Base-by-base conservation (phyloP, 768 basidiomycete genomes). In the Baorangia bicolor region DNA sequence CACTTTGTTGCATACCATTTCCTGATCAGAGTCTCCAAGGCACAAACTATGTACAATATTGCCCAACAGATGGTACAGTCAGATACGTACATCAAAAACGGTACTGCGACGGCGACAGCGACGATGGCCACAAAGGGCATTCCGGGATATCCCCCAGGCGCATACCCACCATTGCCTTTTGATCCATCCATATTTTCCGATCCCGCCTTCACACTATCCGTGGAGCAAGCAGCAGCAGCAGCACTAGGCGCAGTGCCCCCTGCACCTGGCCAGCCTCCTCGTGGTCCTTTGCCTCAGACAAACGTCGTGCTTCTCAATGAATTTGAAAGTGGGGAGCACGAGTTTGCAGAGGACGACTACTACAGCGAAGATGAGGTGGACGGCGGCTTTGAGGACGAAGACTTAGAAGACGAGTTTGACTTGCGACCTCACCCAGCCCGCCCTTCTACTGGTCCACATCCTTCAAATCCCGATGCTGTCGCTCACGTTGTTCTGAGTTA, bases 21-120 rank as follows among this genome's bases (percentile, higher is more conserved):
- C 51, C 67, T 74, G 71, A 74, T 66, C 59, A 67, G 59, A 64
- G 65, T 60, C 43, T 63, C 67, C 52, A 77, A 84, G 76, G 79
- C 82, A 53, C 77, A 81, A 72, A 81, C 82, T 9, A 84, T 87
- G 83, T 84, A 85, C 64, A 77, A 83, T 49, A 81, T 86, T 58
- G 86, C 86, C 34, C 86, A 86, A 61, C 83, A 84, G 70, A 84
- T 86, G 76, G 78, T 75, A 34, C 82, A 77, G 64, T 75, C 77
- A 31, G 76, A 71, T 31, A 56, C 71, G 27, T 71, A 72, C 50
- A 66, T 73, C 55, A 73, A 70, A 72, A 70, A 70, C 64, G 70
- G 69, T 59, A 69, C 70, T 2, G 73, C 64, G 4, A 61, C 66
- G 23, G 64, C 61, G 23, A 65, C 64, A 16, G 65, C 68, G 43